Percentiles rank a stretch among this genome's conserved stretches.
phyloP scores from a whole-genome alignment of 371 early-diverging fungal genomes.

The Mucor racemosus region DNA sequence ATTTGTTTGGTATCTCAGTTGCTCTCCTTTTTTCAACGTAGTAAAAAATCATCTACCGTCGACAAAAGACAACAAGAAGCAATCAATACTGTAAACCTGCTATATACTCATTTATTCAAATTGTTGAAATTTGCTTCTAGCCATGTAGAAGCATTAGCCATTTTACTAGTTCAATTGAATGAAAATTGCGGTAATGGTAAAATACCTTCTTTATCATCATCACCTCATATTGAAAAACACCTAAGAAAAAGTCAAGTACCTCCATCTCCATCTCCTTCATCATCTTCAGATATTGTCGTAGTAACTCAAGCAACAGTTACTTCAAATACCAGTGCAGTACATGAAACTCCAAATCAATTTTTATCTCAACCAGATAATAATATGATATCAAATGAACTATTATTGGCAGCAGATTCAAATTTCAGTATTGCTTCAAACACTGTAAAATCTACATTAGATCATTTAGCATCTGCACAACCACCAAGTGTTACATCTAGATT shows the following conservation, averaged over 20 bases:
- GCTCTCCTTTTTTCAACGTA: neutral
- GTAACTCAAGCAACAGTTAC: neutral
- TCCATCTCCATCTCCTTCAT: neutral
- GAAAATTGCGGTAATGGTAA: neutral
- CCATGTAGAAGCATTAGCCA: neutral
- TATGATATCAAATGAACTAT: neutral
- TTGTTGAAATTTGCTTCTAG: neutral
- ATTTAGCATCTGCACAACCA: neutral
- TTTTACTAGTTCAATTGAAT: neutral
- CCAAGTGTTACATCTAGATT: conserved; percentile 1
- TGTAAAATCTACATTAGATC: neutral
- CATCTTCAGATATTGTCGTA: neutral
- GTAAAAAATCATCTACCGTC: neutral
- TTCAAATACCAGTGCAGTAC: neutral
- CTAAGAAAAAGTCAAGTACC: neutral
- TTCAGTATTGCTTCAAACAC: neutral
- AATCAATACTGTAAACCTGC: neutral
- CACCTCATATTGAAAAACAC: neutral
- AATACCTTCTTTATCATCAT: neutral
- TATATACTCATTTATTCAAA: neutral
- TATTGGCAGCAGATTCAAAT: neutral
- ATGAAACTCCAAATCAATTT: too few relatives aligned
- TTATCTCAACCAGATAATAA: neutral
- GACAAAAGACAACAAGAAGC: neutral
- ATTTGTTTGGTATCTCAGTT: neutral